phyloP scores from a whole-genome alignment of 2,329 filamentous ascomycete species.

The Rutstroemia sp. region DNA sequence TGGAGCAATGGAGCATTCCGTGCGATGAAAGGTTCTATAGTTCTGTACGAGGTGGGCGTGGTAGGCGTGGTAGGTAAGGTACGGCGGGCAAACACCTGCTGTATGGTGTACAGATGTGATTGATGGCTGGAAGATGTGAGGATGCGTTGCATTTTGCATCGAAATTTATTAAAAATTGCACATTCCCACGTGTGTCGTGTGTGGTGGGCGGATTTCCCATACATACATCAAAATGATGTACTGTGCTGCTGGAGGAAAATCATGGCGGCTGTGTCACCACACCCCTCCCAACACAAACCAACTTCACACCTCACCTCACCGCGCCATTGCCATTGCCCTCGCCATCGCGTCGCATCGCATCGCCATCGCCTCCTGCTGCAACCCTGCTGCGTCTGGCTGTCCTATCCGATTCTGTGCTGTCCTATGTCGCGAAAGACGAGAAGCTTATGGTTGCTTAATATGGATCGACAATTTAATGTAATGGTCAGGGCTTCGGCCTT shows the following conservation, averaged over 20 bases:
- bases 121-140: not conserved
- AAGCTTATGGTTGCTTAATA: not conserved
- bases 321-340: too few relatives aligned
- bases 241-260: not conserved
- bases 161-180: not conserved
- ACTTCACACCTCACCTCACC: not conserved
- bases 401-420: not conserved
- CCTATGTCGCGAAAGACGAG: not conserved
- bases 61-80: not conserved
- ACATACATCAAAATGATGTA: not conserved
- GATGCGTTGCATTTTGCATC: conserved; percentile 2
- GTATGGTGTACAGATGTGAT: conserved; percentile 2
- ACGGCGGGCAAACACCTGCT: not conserved
- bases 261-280: conserved; percentile 7
- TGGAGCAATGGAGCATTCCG: too few relatives aligned
- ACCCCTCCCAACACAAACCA: conserved; percentile 3
- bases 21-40: too few relatives aligned
- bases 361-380: too few relatives aligned
- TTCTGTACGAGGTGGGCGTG: too few relatives aligned
- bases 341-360: too few relatives aligned
- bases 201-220: not conserved
- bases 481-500: conserved; percentile 8
- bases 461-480: conserved; percentile 7
- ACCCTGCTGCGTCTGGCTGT: too few relatives aligned
- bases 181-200: conserved; percentile 5